Percentiles rank a stretch among this genome's conserved stretches.
phyloP scores from a whole-genome alignment of 768 basidiomycete species.

The Rhodotorula graminis region DNA sequence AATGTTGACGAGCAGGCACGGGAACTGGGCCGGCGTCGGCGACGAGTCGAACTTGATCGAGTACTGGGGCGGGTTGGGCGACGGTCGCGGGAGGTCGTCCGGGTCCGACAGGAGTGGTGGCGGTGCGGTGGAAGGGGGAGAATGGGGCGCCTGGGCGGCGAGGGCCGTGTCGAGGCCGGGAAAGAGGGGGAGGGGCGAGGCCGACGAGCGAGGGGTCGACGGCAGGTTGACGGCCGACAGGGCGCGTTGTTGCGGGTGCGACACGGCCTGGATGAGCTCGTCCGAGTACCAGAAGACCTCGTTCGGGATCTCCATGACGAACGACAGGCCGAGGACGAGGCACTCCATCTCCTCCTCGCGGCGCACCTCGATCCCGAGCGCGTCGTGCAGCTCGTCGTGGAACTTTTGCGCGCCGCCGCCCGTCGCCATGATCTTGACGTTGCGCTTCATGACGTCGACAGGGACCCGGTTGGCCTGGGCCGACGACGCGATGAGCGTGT shows the following conservation, averaged over 20 bases:
- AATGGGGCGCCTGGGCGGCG: neutral
- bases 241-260: constrained; percentile 44
- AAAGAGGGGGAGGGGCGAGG: constrained; percentile 19
- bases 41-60: constrained; percentile 79
- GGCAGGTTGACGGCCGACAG: constrained; percentile 29
- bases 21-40: constrained; percentile 73
- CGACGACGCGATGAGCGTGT: constrained; percentile 76
- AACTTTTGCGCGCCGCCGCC: constrained; percentile 96
- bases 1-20: constrained; percentile 95
- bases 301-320: constrained; percentile 89
- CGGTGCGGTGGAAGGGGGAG: neutral
- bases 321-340: constrained; percentile 89
- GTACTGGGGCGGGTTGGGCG: constrained; percentile 82
- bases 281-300: constrained; percentile 99
- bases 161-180: neutral
- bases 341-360: constrained; percentile 99
- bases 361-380: constrained; percentile 74
- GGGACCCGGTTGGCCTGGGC: constrained; percentile 74
- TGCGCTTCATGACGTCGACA: constrained; percentile 80
- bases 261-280: constrained; percentile 72
- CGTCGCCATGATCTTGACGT: constrained; percentile 95
- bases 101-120: constrained; percentile 2
- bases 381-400: constrained; percentile 69
- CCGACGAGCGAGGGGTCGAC: constrained; percentile 14
- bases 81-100: constrained; percentile 68